Evolutionary conservation across 768 basidiomycete species (phyloP).

Genomic region (Boletus bicolor): DNA sequence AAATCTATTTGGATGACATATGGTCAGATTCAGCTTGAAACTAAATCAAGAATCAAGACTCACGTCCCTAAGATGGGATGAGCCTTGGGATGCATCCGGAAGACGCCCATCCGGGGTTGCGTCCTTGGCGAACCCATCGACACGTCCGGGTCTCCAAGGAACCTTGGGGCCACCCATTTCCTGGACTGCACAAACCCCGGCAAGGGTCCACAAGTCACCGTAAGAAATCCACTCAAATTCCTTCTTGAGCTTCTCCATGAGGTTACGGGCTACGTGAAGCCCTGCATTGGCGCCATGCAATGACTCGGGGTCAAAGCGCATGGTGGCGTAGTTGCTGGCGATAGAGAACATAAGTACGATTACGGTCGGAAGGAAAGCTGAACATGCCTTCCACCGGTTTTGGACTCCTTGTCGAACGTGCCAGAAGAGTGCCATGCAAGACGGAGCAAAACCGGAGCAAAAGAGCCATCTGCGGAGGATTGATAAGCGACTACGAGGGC

Average conservation of each 20-base stretch:
- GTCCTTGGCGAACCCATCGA: slow-evolving; percentile 76
- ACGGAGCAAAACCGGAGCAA: slow-evolving; percentile 82
- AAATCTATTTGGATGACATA: slow-evolving; percentile 40
- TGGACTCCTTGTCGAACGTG: slow-evolving; percentile 79
- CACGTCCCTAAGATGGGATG: slow-evolving; percentile 80
- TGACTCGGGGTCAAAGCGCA: slow-evolving; percentile 93
- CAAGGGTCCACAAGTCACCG: slow-evolving; percentile 96
- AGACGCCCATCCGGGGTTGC: slow-evolving; percentile 87
- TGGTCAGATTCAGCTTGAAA: not conserved
- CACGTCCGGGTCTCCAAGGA: slow-evolving; percentile 90
- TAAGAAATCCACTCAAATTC: slow-evolving; percentile 94
- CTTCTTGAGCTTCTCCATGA: slow-evolving; percentile 85
- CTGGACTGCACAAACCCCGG: slow-evolving; percentile 85
- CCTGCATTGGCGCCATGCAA: slow-evolving; percentile 83
- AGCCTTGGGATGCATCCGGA: slow-evolving; percentile 81
- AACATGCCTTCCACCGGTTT: slow-evolving; percentile 74
- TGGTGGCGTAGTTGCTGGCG: slow-evolving; percentile 92
- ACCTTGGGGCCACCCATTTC: slow-evolving; percentile 93
- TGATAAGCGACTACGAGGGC: not conserved
- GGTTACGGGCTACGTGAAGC: slow-evolving; percentile 69
- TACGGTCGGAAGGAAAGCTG: not conserved
- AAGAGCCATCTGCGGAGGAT: slow-evolving; percentile 68
- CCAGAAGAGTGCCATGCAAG: slow-evolving; percentile 95
- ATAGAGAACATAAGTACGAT: slow-evolving; percentile 6
- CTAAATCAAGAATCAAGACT: slow-evolving; percentile 18